Conservation (phyloP, 441 rosid species). For the Daphne laureola region DNA sequence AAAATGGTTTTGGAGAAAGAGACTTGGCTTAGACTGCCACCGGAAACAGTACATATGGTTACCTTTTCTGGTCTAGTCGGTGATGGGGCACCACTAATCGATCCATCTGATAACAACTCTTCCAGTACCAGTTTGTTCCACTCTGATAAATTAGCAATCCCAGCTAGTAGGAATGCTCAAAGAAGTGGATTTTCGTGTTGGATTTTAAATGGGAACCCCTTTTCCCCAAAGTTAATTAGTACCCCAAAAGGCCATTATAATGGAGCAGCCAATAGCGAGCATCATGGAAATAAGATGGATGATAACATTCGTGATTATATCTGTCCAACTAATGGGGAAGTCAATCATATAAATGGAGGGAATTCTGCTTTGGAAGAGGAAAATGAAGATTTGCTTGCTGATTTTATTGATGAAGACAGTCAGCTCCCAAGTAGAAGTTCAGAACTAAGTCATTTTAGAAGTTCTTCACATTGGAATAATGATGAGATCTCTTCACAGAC, state of each 20-base stretch:
- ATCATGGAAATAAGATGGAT: constrained; percentile 31
- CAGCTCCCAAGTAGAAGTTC: constrained; percentile 96
- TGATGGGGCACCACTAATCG: constrained; percentile 82
- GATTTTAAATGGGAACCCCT: constrained; percentile 79
- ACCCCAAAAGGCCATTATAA: constrained; percentile 40
- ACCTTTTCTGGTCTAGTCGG: constrained; percentile 94
- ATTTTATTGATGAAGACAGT: constrained; percentile 98
- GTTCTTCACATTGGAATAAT: constrained; percentile 37
- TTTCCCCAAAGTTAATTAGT: constrained; percentile 46
- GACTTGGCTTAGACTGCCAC: constrained; percentile 74
- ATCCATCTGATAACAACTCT: constrained; percentile 39
- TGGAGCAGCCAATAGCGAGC: constrained; percentile 42
- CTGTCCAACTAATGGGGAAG: constrained; percentile 30
- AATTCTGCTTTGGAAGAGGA: constrained; percentile 72
- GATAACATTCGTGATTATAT: constrained; percentile 29
- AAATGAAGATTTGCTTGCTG: constrained; percentile 96
- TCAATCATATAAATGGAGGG: constrained; percentile 39
- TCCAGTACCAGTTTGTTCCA: constrained; percentile 40
- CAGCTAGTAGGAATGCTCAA: constrained; percentile 29
- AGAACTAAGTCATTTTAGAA: constrained; percentile 33
- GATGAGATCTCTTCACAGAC: constrained; percentile 80
- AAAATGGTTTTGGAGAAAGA: constrained; percentile 99
- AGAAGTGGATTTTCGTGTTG: constrained; percentile 78
- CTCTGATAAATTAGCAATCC: constrained; percentile 34
- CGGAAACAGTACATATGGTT: constrained; percentile 59